Base-by-base conservation (phyloP, 2,329 filamentous ascomycete genomes). In the Alternaria longipes region DNA sequence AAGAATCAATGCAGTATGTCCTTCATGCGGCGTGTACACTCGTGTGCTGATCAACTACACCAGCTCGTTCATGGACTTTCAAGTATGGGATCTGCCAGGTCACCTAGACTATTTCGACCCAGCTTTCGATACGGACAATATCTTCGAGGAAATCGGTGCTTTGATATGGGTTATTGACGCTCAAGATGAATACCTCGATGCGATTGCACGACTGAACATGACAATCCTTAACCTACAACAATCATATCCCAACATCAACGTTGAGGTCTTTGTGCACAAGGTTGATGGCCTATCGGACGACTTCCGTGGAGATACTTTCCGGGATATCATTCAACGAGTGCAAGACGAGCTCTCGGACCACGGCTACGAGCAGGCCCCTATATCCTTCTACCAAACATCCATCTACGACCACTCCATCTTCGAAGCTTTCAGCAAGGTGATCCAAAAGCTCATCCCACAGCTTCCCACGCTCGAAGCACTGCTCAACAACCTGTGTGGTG, bases 381-480 rank as follows among this genome's bases (percentile, higher is more conserved):
- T 99, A 65, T 94, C 91, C 60, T 99, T 97, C 81, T 94, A 99
- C 78, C 89, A 97, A 59, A 99, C 95, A 14, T 96, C 91, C 75
- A 99, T 99, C 78, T 99, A 98, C 84, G 95, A 99, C 79, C 94
- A 97, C 81, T 96, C 91, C 72, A 97, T 97, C 74, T 99, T 98
- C 77, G 95, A 99, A 80, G 95, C 95, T 51, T 97, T 99, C 78
- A 94, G 91, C 82, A 97, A 97, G 80, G 94, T 99, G 65, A 97
- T 99, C 66, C 95, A 99, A 80, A 97, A 97, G 79, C 87, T 99
- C 30, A 94, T 99, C 53, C 94, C 95, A 0, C 92, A 97, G 64
- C 87, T 99, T 8, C 92, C 93, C 6, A 96, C 94, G 26, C 88
- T 99, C 57, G 95, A 99, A 80, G 91, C 93, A 52, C 87, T 99